Conservation (phyloP, 1,139 yeast species). For the Geotrichum reessii region DNA sequence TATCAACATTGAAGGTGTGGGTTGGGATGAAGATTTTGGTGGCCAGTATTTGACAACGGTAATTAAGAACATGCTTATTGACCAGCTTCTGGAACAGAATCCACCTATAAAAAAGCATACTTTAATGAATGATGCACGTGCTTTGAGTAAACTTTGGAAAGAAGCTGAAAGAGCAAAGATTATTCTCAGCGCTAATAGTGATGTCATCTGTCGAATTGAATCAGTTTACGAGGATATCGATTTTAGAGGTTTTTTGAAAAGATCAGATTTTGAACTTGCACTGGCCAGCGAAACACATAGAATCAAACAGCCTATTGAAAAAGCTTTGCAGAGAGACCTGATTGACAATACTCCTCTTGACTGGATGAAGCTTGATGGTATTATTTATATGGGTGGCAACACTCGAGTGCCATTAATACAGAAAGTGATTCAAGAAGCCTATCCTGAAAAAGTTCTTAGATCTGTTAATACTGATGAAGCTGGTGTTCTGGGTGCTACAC, state of each 20-base stretch:
- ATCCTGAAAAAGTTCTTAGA: constrained; percentile 51
- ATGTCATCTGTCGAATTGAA: constrained; percentile 68
- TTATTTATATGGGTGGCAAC: constrained; percentile 86
- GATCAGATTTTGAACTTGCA: constrained; percentile 71
- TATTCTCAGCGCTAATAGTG: constrained; percentile 80
- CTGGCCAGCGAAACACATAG: constrained; percentile 44
- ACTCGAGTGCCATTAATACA: constrained; percentile 88
- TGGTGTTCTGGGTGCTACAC: constrained; percentile 81
- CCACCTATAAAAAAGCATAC: constrained; percentile 24
- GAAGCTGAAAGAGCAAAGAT: constrained; percentile 85
- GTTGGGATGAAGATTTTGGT: constrained; percentile 60
- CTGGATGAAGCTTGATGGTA: constrained; percentile 50
- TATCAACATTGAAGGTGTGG: constrained; percentile 67
- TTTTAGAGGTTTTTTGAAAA: constrained; percentile 56
- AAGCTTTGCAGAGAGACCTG: constrained; percentile 42
- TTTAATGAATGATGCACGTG: constrained; percentile 48
- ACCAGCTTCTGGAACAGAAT: constrained; percentile 45
- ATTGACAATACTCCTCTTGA: constrained; percentile 28
- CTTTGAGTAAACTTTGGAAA: constrained; percentile 64
- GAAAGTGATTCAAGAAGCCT: constrained; percentile 43
- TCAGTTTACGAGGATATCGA: constrained; percentile 58
- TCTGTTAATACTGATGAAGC: constrained; percentile 96
- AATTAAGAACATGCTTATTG: constrained; percentile 54
- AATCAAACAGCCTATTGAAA: constrained; percentile 50
- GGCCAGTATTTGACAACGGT: constrained; percentile 69